Conservation (phyloP, 129 eudicot genomes). For the Gnaphalium uliginosum region DNA sequence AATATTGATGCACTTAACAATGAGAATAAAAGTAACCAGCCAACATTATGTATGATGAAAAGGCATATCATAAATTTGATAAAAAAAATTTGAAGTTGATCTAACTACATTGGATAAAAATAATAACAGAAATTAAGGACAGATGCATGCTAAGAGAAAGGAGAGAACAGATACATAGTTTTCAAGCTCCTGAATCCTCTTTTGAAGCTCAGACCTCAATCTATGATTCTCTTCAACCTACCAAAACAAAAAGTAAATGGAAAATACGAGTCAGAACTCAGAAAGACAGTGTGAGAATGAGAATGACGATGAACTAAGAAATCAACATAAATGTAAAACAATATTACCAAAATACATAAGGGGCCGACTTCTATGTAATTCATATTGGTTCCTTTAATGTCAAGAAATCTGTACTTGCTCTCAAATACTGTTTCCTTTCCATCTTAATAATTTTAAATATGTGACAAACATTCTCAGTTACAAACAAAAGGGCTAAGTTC, state of each 20-base stretch:
- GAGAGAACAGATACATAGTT: constrained; percentile 52
- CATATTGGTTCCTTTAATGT: not conserved
- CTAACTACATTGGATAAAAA: too few relatives aligned
- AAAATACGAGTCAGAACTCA: not conserved
- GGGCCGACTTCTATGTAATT: too few relatives aligned
- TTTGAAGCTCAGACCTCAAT: constrained; percentile 73
- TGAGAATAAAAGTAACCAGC: not conserved
- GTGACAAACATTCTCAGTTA: not conserved
- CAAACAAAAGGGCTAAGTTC: not conserved
- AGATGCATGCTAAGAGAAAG: not conserved
- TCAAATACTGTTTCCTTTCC: not conserved
- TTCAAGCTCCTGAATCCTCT: constrained; percentile 64
- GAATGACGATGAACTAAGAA: not conserved
- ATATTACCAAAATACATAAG: constrained; percentile 14
- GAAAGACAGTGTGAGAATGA: constrained; percentile 13
- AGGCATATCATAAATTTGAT: not conserved
- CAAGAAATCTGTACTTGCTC: not conserved
- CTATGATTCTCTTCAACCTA: constrained; percentile 89
- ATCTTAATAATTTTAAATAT: not conserved
- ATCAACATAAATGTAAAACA: not conserved
- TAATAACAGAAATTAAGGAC: not conserved
- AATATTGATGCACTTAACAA: not conserved
- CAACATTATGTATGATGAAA: not conserved
- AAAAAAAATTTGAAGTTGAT: too few relatives aligned
- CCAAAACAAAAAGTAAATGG: constrained; percentile 14